These are phyloP conservation scores for Naegleria gruberi DNA, from an alignment of 208 protist genomes.

Conservation along the genomic window DNA sequence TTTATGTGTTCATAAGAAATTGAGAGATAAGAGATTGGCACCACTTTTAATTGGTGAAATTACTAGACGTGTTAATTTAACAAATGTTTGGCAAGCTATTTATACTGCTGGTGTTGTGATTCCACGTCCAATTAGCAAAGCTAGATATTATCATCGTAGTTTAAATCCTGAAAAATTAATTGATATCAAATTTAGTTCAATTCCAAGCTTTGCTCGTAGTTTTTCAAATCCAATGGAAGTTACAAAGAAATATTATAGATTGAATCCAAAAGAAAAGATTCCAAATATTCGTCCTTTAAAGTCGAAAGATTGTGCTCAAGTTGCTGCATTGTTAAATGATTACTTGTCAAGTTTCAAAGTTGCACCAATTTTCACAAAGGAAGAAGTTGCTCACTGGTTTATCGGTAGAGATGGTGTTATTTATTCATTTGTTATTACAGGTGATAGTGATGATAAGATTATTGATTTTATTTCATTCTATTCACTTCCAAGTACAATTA, in stretches of 20 bases:
- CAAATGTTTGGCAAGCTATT: slow-evolving; percentile 85
- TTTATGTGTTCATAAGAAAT: slow-evolving; percentile 96
- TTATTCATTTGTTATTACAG: slow-evolving; percentile 85
- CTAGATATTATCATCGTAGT: slow-evolving; percentile 90
- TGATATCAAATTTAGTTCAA: slow-evolving; percentile 57
- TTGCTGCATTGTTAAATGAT: slow-evolving; percentile 59
- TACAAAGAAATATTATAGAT: slow-evolving; percentile 57
- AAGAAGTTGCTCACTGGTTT: slow-evolving; percentile 91
- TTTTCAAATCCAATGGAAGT: slow-evolving; percentile 71
- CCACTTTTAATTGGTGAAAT: slow-evolving; percentile 97
- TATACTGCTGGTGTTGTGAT: slow-evolving; percentile 95
- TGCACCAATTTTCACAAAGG: slow-evolving; percentile 70
- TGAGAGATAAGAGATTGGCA: slow-evolving; percentile 90
- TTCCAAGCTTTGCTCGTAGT: slow-evolving; percentile 53
- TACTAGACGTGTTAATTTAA: slow-evolving; percentile 93
- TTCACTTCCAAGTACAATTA: slow-evolving; percentile 89
- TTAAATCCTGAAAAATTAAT: slow-evolving; percentile 97
- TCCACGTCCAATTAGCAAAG: slow-evolving; percentile 85
- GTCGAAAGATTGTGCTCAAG: slow-evolving; percentile 54
- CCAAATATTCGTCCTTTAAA: slow-evolving; percentile 63
- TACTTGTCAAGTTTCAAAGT: slow-evolving; percentile 71
- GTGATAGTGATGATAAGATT: slow-evolving; percentile 50
- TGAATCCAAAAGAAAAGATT: slow-evolving; percentile 52
- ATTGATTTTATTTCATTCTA: slow-evolving; percentile 97
- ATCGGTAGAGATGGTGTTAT: slow-evolving; percentile 82